A percentile compares a stretch with the other conserved stretches of the same genome.
These are phyloP conservation scores for Rhizophagus clarus DNA, from an alignment of 192 early-diverging fungal genomes.

Conservation along the genomic window DNA sequence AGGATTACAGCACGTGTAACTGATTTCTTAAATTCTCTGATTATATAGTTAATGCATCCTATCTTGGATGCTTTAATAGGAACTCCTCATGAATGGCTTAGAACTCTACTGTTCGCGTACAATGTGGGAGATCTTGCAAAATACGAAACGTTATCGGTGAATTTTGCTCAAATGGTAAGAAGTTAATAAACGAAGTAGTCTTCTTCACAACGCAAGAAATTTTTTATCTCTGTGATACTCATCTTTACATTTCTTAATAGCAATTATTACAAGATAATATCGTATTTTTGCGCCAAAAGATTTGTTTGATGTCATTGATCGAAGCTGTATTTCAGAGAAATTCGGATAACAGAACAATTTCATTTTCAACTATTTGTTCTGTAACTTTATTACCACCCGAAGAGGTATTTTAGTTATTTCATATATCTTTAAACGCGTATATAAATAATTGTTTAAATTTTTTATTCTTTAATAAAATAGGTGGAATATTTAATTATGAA, in stretches of 20 bases:
- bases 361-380: slow-evolving; percentile 79
- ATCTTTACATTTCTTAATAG: slow-evolving; percentile 43
- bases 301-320: slow-evolving; percentile 95
- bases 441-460: neutral
- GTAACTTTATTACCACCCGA: slow-evolving; percentile 78
- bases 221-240: neutral
- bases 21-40: neutral
- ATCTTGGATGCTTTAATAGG: slow-evolving; percentile 77
- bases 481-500: slow-evolving; percentile 99
- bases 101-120: slow-evolving; percentile 84
- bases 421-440: neutral
- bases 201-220: slow-evolving; percentile 3
- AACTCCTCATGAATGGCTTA: slow-evolving; percentile 86
- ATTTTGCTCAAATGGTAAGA: slow-evolving; percentile 66
- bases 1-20: neutral
- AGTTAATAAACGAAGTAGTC: slow-evolving; percentile 27
- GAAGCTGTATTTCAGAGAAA: slow-evolving; percentile 89
- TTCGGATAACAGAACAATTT: slow-evolving; percentile 72
- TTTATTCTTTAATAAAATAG: slow-evolving; percentile 32
- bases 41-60: slow-evolving; percentile 80
- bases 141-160: slow-evolving; percentile 78
- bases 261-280: slow-evolving; percentile 77
- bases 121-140: slow-evolving; percentile 93
- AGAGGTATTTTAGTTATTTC: slow-evolving; percentile 48
- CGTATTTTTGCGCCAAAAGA: slow-evolving; percentile 88